Percentiles rank a stretch among this genome's conserved stretches.
Evolutionary conservation across 768 basidiomycete genomes (phyloP).

Genomic region (Pleurotus salmoneostramineus): DNA sequence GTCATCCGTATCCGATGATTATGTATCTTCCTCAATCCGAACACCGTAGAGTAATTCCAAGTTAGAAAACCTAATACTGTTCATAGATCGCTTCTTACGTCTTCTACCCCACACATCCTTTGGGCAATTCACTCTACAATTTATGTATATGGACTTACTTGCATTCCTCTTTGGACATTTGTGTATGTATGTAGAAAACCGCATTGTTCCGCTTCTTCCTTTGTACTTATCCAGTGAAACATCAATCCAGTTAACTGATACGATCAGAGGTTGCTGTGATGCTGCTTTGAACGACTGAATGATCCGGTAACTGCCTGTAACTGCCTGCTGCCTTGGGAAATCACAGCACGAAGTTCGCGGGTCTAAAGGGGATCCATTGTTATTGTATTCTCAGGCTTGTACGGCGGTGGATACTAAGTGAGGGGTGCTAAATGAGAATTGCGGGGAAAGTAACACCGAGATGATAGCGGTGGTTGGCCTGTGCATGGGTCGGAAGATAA

Average conservation of each 20-base stretch:
- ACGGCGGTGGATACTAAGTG: neutral
- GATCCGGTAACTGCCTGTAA: neutral
- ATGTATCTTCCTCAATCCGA: neutral
- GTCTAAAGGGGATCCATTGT: too few species aligned
- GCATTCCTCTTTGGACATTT: neutral
- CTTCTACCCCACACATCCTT: neutral
- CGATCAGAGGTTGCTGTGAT: neutral
- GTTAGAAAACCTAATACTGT: neutral
- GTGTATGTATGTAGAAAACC: slow-evolving; percentile 3
- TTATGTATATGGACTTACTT: neutral
- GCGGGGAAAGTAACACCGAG: neutral
- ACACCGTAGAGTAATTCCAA: neutral
- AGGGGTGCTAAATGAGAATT: neutral
- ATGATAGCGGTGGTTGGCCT: neutral
- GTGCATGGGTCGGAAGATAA: neutral
- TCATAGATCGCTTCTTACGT: neutral
- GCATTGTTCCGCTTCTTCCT: neutral
- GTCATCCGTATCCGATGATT: neutral
- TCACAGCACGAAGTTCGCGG: neutral
- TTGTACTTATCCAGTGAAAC: slow-evolving; percentile 1
- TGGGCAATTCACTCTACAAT: neutral
- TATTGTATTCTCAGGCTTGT: neutral
- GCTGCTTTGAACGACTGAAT: neutral
- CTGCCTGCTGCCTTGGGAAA: neutral
- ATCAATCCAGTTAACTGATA: neutral